Evolutionary conservation across 2,329 filamentous ascomycete genomes (phyloP), one percentile per base, ranked within the genome.

Genomic region (Parafenestella ontariensis): DNA sequence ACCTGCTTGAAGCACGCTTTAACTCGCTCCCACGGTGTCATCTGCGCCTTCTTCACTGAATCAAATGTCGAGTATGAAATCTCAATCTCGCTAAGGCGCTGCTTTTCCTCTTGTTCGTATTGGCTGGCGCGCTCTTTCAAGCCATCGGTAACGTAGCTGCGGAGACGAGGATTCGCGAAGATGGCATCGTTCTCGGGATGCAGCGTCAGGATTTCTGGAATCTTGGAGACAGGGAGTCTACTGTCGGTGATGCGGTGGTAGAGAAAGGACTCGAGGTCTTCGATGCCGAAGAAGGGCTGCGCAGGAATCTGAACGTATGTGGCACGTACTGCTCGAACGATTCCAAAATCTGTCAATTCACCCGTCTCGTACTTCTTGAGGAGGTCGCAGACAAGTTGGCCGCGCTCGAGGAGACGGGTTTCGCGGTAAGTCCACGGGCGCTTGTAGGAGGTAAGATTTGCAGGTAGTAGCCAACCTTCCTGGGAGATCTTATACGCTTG

Each of bases 381-480:
- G 0, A 65, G 39, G 1, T 46, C n/a, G 18, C 54, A 40, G 15
- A 64, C 31, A 7, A 62, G 17, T 1, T 52, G 29, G 1, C 45
- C 60, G 29, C 58, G 53, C n/a, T 56, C 41, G 0, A 67, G 41
- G 1, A 62, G 43, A 0, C 61, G 62, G 9, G 36, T 4, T 26
- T 65, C 64, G 21, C 20, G 28, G 28, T 37, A 37, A 4, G 48
- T 58, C 58, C 58, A 65, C 15, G 47, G 11, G 29, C 64, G 60
- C 41, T 46, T 55, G 46, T 62, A 61, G 0, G 46, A 17, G 0
- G 42, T 48, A 0, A 64, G 49, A 18, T 42, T 23, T 5, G 52
- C 46, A 4, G 51, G 52, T 0, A 54, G 41, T 6, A 29, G 43
- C 15, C 29, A 17, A 4, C 24, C 26, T 10, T 47, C 18, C 5